Base-by-base conservation (phyloP, 2,329 filamentous ascomycete species). In the Chaetomium sp. region DNA sequence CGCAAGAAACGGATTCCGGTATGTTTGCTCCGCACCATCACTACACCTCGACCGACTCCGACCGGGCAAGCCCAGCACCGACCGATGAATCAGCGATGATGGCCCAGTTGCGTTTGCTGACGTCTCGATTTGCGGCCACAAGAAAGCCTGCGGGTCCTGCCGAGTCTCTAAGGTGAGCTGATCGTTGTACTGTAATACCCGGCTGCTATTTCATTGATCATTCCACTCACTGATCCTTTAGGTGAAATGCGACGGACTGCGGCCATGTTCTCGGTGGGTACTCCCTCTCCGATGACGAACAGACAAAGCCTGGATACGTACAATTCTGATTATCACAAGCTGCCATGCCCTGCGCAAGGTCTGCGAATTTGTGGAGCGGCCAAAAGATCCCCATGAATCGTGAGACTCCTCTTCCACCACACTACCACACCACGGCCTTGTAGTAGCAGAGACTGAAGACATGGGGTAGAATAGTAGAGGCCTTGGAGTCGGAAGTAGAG, bases 1-100 rank as follows among this genome's bases (percentile, higher is more conserved):
- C 49, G 49, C 49, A 52, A 52, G 14, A 52, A 45, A 42, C 41
- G 49, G n/a, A 52, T 52, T 32, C 49, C 49, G 41, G 49, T 52
- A 44, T 37, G 41, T 44, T 40, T 49, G 5, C n/a, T 9, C n/a
- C 19, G 8, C 3, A 43, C 14, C 19, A 4, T 11, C 9, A n/a
- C 10, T 37, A 4, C 32, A 37, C 9, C 5, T n/a, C 9, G 33
- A 27, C 19, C 19, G 19, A 27, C 19, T 27, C 19, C 19, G 19
- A 27, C 19, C 19, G 19, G 19, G 19, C 19, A n/a, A n/a, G n/a
- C n/a, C n/a, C n/a, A n/a, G n/a, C n/a, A n/a, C n/a, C n/a, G n/a
- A n/a, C n/a, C n/a, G n/a, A n/a, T n/a, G n/a, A n/a, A n/a, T n/a
- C n/a, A n/a, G n/a, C n/a, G n/a, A 27, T 27, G 19, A 27, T 27